Evolutionary conservation across 192 early-diverging fungal species (phyloP), one percentile per base, ranked within the genome.

Genomic region (Gigaspora rosea): DNA sequence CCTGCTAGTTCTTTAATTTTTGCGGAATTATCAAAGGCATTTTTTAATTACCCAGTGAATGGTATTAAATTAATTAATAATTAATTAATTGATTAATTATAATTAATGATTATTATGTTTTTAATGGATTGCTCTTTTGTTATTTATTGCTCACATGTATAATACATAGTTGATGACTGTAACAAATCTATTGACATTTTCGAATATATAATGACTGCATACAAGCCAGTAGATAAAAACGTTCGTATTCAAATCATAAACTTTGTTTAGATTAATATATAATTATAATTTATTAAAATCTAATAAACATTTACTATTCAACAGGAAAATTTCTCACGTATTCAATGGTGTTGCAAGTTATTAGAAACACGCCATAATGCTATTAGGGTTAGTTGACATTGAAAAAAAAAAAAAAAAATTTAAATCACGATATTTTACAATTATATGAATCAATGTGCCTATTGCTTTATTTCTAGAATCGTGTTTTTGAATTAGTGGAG

Each of bases 291-390:
- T n/a, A 52, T 59, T 57, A 41, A 13, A 7, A 41, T 58, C 27
- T 59, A 54, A n/a, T 46, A 18, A n/a, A 16, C 13, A 58, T 8
- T 0, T 18, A 33, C 49, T 69, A 20, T 51, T 13, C 15, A 41
- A 54, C 41, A 83, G 82, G 83, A 84, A 78, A 79, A 81, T 46
- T 81, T 82, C 76, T 72, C 74, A 46, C 63, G 67, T 47, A 33
- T 81, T 3, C 61, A 80, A 1, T 84, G 81, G 65, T 84, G 83
- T 51, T 80, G 78, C 51, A 71, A 71, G 65, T 52, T 80, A 18
- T 51, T 84, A 36, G 58, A 32, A 11, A 77, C 76, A 2, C 75
- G 66, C 9, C 48, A 81, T 71, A 33, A 32, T 9, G 52, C 48
- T 9, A 64, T 81, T 50, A 84, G 77, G 80, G 83, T 82, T 78